Percentiles rank a stretch among this genome's conserved stretches.
Conservation (phyloP, 2,329 filamentous ascomycete species). For the Phaeosphaeriaceae sp. region DNA sequence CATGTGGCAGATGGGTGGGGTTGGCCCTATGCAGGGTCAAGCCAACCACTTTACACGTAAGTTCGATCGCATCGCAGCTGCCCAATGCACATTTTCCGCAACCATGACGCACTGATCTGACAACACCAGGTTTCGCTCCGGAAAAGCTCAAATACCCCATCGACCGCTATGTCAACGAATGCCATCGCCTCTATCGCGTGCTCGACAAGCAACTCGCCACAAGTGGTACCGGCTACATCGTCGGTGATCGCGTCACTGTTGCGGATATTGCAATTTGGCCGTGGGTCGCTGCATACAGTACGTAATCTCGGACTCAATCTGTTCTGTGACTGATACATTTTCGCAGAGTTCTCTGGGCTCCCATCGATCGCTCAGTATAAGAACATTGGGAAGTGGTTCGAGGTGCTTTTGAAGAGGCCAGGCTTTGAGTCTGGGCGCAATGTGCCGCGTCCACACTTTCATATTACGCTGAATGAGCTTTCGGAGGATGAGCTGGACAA, state of each 20-base stretch:
- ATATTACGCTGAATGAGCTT: slow-evolving; percentile 7
- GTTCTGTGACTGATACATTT: background rate
- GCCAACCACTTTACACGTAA: slow-evolving; percentile 23
- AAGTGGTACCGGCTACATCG: slow-evolving; percentile 7
- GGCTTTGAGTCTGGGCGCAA: slow-evolving; percentile 12
- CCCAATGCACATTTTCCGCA: too few relatives aligned
- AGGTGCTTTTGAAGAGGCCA: slow-evolving; percentile 6
- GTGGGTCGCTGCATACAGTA: slow-evolving; percentile 12
- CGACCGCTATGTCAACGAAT: background rate
- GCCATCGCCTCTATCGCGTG: background rate
- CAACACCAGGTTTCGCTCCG: background rate
- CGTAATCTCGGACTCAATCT: background rate
- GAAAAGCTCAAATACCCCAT: slow-evolving; percentile 2
- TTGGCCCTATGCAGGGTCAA: slow-evolving; percentile 42
- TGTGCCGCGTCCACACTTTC: slow-evolving; percentile 11
- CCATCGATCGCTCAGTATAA: slow-evolving; percentile 4
- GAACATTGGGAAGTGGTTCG: slow-evolving; percentile 7
- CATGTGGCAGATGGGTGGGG: slow-evolving; percentile 54
- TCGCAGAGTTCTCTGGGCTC: slow-evolving; percentile 6
- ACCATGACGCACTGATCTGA: background rate
- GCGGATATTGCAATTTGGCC: slow-evolving; percentile 12
- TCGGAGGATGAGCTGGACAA: slow-evolving; percentile 8
- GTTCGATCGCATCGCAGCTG: background rate
- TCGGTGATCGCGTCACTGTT: slow-evolving; percentile 10
- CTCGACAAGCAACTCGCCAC: slow-evolving; percentile 3